These are phyloP conservation scores for Ilex asprella DNA, from an alignment of 257 asterid genomes.

Conservation along the genomic window DNA sequence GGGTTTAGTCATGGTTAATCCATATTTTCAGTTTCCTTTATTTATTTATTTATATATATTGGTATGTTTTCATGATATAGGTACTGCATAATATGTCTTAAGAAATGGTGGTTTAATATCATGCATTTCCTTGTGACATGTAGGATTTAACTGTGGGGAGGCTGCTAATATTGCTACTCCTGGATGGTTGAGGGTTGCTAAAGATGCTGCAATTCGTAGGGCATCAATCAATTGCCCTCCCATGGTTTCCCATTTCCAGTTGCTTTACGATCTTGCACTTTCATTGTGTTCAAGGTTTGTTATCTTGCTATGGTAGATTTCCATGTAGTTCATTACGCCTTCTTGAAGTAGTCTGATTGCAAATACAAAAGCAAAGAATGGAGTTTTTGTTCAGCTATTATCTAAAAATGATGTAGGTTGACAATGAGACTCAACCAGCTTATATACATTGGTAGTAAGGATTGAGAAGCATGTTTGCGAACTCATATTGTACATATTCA, in stretches of 20 bases:
- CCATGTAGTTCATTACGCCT: neutral
- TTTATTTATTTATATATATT: constrained; percentile 9
- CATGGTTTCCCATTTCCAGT: constrained; percentile 96
- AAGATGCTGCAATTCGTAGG: constrained; percentile 95
- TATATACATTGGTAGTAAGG: no score
- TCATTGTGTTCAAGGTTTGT: constrained; percentile 81
- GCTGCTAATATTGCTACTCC: constrained; percentile 98
- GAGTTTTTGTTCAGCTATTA: no score
- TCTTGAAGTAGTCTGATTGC: no score
- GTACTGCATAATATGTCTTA: neutral
- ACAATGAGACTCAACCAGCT: no score
- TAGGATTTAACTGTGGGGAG: constrained; percentile 97
- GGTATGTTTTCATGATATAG: constrained; percentile 4
- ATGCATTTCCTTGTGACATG: neutral
- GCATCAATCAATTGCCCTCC: constrained; percentile 94
- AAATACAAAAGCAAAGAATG: no score
- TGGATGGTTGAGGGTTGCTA: constrained; percentile 93
- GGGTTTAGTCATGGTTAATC: constrained; percentile 97
- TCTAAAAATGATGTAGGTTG: no score
- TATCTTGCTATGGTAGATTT: constrained; percentile 14
- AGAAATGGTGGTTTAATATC: no score
- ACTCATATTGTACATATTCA: no score
- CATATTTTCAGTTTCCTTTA: constrained; percentile 7
- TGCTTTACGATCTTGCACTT: constrained; percentile 85
- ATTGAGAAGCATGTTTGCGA: no score